Base-by-base conservation (phyloP, 306 rosid species). In the Vigna unguiculata region DNA sequence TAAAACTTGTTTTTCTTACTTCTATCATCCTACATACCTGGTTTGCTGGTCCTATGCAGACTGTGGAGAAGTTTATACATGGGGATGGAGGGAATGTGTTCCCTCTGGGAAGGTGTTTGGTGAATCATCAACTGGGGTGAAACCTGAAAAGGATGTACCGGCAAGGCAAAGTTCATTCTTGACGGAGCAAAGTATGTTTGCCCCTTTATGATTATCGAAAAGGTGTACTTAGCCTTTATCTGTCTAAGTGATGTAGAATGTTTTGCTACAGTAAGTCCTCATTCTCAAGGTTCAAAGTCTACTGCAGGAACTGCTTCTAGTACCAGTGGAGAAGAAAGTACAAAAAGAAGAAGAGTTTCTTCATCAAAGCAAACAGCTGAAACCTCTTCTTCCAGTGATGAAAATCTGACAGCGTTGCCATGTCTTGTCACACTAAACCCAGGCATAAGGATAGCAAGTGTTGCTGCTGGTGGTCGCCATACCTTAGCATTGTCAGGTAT, bases 11-110 rank as follows among this genome's bases (percentile, higher is more conserved):
- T 34, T 34, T 63, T 20, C 30, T 25, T 9, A 30, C 13, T 32
- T 60, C 12, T 77, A 55, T 61, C 74, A 21, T 83, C 70, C 25
- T 14, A 19, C 8, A 32, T 59, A 62, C 54, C 59, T 22, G 48
- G n/a, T 58, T 64, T 53, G 43, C 5, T 85, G 70, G 68, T 66
- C 49, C 40, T 12, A 46, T 79, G 78, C 91, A 93, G 98, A 85
- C 17, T 69, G 68, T 32, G 96, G 93, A 83, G 91, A 88, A 80
- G 94, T 93, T 69, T 93, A 88, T 81, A 90, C 98, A 5, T 93
- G 98, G 98, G 98, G 98, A 67, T 93, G 98, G 98, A 93, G 88
- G 83, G 98, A 93, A 87, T 93, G 98, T 85, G 85, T 93, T 86
- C 98, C 98, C 19, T 88, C 98, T 62, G 98, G 98, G 51, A 93